Base-by-base conservation (phyloP, 306 rosid species). In the Prinsepia uniflora region DNA sequence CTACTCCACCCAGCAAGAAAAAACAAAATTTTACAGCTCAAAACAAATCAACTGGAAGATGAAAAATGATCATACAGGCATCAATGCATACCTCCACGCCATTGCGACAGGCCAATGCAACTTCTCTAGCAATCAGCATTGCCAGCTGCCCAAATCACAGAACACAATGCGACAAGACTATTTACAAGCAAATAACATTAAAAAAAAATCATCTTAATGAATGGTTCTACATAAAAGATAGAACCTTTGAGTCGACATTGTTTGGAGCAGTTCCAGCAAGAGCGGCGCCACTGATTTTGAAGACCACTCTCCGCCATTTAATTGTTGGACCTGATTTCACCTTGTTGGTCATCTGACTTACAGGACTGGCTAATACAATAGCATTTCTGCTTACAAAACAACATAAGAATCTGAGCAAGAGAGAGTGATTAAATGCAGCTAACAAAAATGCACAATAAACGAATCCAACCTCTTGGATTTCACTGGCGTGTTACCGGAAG, bases 241-340 rank as follows among this genome's bases (percentile, higher is more conserved):
- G 72, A 68, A 90, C 98, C 98, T 88, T 90, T 40, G 96, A 84
- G 84, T 93, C 97, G 68, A 90, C 80, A 67, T 88, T 90, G 84
- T 88, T 84, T 69, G 90, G 86, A 74, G 84, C 90, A 70, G 89
- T 83, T 60, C 96, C 97, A 45, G 96, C 83, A 71, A 94, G 97
- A 80, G 97, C 94, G 24, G 86, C 90, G 57, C 98, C 97, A 75
- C 97, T 94, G 64, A 94, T 87, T 86, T 94, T 94, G 68, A 94
- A 83, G 71, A 94, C 86, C n/a, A 94, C 95, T 86, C 98, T 87
- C 50, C 93, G 85, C 97, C 98, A 89, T 85, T 87, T 79, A 58
- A 84, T 85, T 73, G 77, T 87, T 49, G 89, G 45, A 70, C 79
- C 68, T 61, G 92, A 62, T 84, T 93, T 93, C 50, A 90, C 75